phyloP scores from a whole-genome alignment of 306 rosid species.

The Astragalus membranaceus region DNA sequence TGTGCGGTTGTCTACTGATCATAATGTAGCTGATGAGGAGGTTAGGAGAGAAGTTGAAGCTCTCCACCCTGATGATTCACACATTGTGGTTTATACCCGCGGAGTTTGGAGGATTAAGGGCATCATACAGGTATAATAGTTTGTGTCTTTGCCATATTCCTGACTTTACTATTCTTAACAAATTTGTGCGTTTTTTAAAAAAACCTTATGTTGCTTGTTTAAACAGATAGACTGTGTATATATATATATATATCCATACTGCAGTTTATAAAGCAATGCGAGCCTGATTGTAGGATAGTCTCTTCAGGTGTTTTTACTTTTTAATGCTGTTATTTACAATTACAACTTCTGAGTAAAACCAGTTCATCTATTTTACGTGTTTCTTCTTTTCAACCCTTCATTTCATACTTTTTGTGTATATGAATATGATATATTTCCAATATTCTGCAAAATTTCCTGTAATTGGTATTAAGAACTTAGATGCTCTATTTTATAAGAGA shows the following conservation, averaged over 20 bases:
- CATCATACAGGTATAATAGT: constrained; percentile 74
- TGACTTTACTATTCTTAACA: background rate
- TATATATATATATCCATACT: background rate
- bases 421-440: background rate
- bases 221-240: background rate
- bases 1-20: constrained; percentile 79
- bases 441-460: background rate
- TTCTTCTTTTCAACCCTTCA: background rate
- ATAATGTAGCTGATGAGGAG: constrained; percentile 84
- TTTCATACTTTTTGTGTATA: background rate
- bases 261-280: background rate
- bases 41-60: constrained; percentile 89
- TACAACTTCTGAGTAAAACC: background rate
- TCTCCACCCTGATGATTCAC: constrained; percentile 90
- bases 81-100: constrained; percentile 59
- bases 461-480: background rate
- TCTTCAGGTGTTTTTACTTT: background rate
- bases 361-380: background rate
- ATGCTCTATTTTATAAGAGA: background rate
- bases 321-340: background rate
- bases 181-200: background rate
- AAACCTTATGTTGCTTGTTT: background rate
- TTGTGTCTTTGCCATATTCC: too few species aligned
- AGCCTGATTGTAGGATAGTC: background rate
- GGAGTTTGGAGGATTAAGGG: constrained; percentile 99